phyloP scores from a whole-genome alignment of 1,284 basidiomycete species.

The Exobasidium cylindrosporum region DNA sequence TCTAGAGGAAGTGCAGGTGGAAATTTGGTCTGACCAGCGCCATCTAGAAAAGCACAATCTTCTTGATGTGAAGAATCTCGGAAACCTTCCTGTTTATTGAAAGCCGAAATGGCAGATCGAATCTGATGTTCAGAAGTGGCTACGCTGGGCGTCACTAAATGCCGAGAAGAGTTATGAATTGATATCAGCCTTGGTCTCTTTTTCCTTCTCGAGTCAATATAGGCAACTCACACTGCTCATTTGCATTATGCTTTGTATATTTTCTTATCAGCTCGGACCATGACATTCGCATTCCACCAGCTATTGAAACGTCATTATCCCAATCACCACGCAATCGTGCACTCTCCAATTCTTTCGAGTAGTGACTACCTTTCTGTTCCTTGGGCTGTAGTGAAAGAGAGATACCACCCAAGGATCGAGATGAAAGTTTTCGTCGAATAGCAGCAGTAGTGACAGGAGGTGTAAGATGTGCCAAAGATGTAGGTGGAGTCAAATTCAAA shows the following conservation, averaged over 20 bases:
- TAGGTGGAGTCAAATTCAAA: too few species aligned
- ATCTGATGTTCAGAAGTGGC: constrained; percentile 6
- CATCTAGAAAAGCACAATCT: constrained; percentile 13
- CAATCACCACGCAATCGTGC: constrained; percentile 47
- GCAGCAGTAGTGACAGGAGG: too few species aligned
- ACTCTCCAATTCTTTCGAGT: constrained; percentile 46
- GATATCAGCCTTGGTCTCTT: constrained; percentile 66
- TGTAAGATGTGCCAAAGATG: too few species aligned
- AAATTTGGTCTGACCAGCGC: constrained; percentile 24
- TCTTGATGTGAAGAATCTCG: constrained; percentile 16
- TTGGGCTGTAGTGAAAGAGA: neutral
- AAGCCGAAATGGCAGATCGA: constrained; percentile 7
- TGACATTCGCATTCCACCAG: constrained; percentile 18
- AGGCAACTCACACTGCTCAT: constrained; percentile 15
- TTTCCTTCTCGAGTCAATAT: constrained; percentile 66
- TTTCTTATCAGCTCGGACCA: constrained; percentile 55
- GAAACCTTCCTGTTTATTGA: constrained; percentile 25
- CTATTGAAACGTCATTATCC: constrained; percentile 27
- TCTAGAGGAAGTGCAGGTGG: constrained; percentile 32
- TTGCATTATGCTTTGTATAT: constrained; percentile 54
- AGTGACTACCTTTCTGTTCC: constrained; percentile 33
- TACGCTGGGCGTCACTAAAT: constrained; percentile 4
- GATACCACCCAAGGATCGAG: too few species aligned
- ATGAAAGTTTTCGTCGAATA: too few species aligned
- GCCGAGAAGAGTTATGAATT: constrained; percentile 6